These are phyloP conservation scores for Gastrolobium villosum DNA, from an alignment of 306 rosid genomes.

Conservation along the genomic window DNA sequence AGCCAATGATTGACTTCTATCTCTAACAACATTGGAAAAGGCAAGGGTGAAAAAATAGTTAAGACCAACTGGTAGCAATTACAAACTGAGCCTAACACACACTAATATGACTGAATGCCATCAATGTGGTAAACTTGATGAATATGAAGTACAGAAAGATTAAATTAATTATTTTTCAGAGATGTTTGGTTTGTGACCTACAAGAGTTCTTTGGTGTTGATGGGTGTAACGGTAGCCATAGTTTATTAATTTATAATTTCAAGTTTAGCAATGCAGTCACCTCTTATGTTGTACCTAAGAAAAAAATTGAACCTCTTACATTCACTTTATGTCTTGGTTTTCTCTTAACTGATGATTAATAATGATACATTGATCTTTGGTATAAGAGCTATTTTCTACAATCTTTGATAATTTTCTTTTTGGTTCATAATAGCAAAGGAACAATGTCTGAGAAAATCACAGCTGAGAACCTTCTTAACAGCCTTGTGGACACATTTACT, in stretches of 20 bases:
- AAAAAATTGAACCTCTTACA: not conserved
- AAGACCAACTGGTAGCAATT: not conserved
- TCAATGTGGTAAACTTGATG: not conserved
- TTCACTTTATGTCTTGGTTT: constrained; percentile 8
- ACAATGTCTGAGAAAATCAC: constrained; percentile 76
- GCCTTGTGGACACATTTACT: constrained; percentile 64
- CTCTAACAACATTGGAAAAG: no score
- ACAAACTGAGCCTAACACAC: not conserved
- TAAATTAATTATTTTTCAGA: not conserved
- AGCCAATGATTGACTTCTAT: not conserved
- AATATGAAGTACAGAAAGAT: constrained; percentile 20
- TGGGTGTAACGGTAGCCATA: not conserved
- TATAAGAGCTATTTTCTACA: not conserved
- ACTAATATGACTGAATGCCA: not conserved
- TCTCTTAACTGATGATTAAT: not conserved
- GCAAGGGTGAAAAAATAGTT: not conserved
- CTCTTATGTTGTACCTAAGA: not conserved
- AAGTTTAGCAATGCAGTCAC: not conserved
- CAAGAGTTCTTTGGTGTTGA: constrained; percentile 9
- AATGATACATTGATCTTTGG: not conserved
- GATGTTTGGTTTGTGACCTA: not conserved
- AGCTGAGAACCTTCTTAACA: constrained; percentile 65
- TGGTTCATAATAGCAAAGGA: constrained; percentile 47
- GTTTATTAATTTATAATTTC: not conserved
- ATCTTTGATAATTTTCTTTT: constrained; percentile 17